Evolutionary conservation across 2,329 filamentous ascomycete genomes (phyloP), one percentile per base, ranked within the genome.

Genomic region (Aspergillus sp.): DNA sequence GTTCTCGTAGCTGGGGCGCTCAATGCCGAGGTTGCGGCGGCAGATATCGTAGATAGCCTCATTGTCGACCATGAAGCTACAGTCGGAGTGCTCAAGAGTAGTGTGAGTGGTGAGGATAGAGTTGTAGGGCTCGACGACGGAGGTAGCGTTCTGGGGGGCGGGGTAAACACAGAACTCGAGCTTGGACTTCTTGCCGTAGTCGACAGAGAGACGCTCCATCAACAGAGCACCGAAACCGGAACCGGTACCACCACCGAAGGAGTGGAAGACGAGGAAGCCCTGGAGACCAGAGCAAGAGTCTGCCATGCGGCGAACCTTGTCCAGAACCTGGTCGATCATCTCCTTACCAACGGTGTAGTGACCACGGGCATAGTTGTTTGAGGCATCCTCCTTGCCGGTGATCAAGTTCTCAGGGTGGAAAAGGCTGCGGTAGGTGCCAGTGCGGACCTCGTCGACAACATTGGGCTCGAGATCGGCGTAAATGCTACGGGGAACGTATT

Each of bases 141-240:
- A 96, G 72, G 93, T 97, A 68, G 93, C 91, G 67, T 95, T 95
- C 83, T 96, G 93, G 60, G 95, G 95, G 68, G 95, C 93, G 73
- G 95, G 95, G 84, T 99, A 99, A 74, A 99, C 93, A 74, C 92
- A 96, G 85, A 99, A 99, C 81, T 99, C 95, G 64, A 99, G 87
- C 89, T 99, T 99, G 86, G 90, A 96, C 89, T 99, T 99, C 89
- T 99, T 99, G 84, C 95, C 93, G 76, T 97, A 99, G 82, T 99
- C 95, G 73, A 97, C 91, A 36, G 95, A 98, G 62, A 99, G 88
- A 76, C 95, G 93, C 85, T 99, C 95, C 92, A 99, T 96, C 71
- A 99, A 85, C 68, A 99, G 88, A 71, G 95, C 95, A 81, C 95
- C 95, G 79, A 99, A 99, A 75, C 95, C 95, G 70, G 95, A 99